Conservation (phyloP, 106 monocot species). For the Amphibolis antarctica region DNA sequence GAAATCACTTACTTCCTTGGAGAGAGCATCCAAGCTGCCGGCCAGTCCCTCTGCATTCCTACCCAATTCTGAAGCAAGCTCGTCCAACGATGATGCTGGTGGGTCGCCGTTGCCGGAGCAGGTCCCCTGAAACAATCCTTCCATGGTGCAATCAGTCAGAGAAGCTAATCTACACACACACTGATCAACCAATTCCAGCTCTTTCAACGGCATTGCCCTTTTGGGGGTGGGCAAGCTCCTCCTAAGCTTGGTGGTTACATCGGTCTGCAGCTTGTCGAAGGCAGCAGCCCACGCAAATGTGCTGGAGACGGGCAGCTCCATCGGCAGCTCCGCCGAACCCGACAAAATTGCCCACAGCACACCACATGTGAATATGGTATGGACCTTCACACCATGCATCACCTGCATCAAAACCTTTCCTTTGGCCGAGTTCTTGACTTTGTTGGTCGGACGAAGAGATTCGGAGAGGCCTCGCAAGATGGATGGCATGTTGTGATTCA, state of each 20-base stretch:
- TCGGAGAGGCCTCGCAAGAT: slow-evolving; percentile 30
- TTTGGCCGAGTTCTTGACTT: slow-evolving; percentile 56
- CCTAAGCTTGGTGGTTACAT: slow-evolving; percentile 24
- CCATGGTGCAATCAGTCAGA: not conserved
- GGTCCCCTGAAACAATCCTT: too few species aligned
- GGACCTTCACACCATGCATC: slow-evolving; percentile 59
- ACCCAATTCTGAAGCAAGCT: slow-evolving; percentile 16
- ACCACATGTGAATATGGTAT: slow-evolving; percentile 46
- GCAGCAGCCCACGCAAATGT: slow-evolving; percentile 51
- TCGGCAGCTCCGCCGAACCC: slow-evolving; percentile 28
- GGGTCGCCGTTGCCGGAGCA: not conserved
- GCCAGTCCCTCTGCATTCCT: slow-evolving; percentile 23
- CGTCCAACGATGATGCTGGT: not conserved
- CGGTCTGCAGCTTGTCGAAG: slow-evolving; percentile 38
- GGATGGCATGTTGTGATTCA: slow-evolving; percentile 24
- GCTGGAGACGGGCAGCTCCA: slow-evolving; percentile 37
- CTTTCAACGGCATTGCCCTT: slow-evolving; percentile 25
- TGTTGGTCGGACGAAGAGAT: slow-evolving; percentile 34
- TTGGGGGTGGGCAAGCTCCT: not conserved
- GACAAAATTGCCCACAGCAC: slow-evolving; percentile 36
- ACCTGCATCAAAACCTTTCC: slow-evolving; percentile 62
- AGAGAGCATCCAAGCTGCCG: slow-evolving; percentile 37
- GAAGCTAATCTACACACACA: slow-evolving; percentile 24
- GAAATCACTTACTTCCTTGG: slow-evolving; percentile 41
- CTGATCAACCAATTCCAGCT: slow-evolving; percentile 34